phyloP scores from a whole-genome alignment of 192 early-diverging fungal genomes.

The Allomyces macrogynus region DNA sequence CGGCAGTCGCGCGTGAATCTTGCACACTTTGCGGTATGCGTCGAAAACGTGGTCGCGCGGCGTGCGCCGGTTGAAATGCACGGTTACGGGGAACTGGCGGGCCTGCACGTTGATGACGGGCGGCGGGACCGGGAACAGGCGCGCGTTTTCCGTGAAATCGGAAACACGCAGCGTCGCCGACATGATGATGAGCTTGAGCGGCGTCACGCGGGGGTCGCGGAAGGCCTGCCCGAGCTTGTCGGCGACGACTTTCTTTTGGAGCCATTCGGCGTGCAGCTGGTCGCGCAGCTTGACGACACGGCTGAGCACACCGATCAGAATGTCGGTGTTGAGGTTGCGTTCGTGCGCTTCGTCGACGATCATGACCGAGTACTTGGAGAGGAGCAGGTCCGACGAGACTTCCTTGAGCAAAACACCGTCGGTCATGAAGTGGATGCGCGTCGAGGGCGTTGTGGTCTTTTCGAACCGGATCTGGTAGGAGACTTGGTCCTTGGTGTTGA shows the following conservation, averaged over 20 bases:
- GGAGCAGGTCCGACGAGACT: conserved; percentile 60
- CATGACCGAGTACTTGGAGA: conserved; percentile 84
- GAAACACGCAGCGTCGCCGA: conserved; percentile 91
- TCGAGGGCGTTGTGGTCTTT: conserved; percentile 43
- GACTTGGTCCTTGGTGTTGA: conserved; percentile 44
- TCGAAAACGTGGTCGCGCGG: conserved; percentile 78
- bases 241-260: conserved; percentile 12
- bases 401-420: conserved; percentile 97
- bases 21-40: conserved; percentile 73
- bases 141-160: conserved; percentile 73
- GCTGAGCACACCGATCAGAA: conserved; percentile 88
- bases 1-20: conserved; percentile 85
- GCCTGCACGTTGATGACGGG: conserved; percentile 84
- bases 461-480: conserved; percentile 76
- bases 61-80: conserved; percentile 87
- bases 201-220: conserved; percentile 9
- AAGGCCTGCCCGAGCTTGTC: conserved; percentile 7
- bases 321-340: conserved; percentile 90
- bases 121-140: conserved; percentile 39
- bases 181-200: conserved; percentile 94
- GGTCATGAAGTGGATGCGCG: conserved; percentile 97
- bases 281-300: conserved; percentile 68
- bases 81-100: conserved; percentile 64
- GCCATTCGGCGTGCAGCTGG: conserved; percentile 26
- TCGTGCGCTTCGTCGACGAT: conserved; percentile 99